These are phyloP conservation scores for Tuber indicum DNA, from an alignment of 495 filamentous ascomycete genomes.

Conservation along the genomic window DNA sequence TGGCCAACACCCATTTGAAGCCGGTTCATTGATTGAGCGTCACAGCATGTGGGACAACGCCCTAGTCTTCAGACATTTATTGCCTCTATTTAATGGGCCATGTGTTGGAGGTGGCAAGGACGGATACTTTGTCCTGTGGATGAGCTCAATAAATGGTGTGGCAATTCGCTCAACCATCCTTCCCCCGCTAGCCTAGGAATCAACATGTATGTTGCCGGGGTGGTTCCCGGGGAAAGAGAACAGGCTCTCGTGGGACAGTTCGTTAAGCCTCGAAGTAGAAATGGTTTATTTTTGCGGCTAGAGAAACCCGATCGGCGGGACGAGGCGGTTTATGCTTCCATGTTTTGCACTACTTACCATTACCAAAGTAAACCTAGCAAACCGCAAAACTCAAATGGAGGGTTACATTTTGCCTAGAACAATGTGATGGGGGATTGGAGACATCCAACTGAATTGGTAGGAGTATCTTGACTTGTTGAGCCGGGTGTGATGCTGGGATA, in stretches of 20 bases:
- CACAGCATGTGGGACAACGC: not conserved
- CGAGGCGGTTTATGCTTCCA: not conserved
- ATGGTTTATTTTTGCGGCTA: not conserved
- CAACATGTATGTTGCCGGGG: not conserved
- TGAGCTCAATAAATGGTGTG: not conserved
- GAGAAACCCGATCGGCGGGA: not conserved
- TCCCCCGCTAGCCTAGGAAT: not conserved
- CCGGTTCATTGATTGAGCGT: not conserved
- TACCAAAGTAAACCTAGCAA: not conserved
- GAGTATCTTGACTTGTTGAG: not conserved
- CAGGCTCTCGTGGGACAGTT: not conserved
- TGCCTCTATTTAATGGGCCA: not conserved
- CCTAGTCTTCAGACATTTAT: not conserved
- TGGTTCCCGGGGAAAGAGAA: not conserved
- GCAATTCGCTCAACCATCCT: not conserved
- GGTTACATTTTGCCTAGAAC: not conserved
- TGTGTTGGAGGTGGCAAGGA: not conserved
- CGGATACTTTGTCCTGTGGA: not conserved
- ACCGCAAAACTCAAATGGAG: not conserved
- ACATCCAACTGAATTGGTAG: not conserved
- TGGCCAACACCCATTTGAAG: not conserved
- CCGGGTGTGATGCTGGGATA: not conserved
- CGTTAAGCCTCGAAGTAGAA: not conserved
- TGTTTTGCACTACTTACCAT: not conserved
- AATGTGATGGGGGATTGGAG: not conserved